Evolutionary conservation across 2,329 filamentous ascomycete genomes (phyloP).

Genomic region (Cladorrhinum sp.): DNA sequence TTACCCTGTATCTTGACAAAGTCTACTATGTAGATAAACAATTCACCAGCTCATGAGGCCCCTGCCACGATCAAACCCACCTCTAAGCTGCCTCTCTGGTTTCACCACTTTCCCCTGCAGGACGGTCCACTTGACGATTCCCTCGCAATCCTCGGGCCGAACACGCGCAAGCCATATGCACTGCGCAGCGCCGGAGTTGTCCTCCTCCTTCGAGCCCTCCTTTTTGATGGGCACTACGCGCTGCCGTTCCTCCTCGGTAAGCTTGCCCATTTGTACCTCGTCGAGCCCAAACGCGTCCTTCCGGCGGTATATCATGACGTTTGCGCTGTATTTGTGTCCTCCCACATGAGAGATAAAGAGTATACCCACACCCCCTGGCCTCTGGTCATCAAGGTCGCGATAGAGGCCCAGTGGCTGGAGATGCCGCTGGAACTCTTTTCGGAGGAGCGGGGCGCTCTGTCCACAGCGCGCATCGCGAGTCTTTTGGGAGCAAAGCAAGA

Average conservation of each 20-base stretch:
- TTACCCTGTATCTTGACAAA: background rate
- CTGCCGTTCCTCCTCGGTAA: slow-evolving; percentile 19
- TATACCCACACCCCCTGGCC: slow-evolving; percentile 88
- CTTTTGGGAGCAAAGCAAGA: slow-evolving; percentile 89
- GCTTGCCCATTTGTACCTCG: slow-evolving; percentile 37
- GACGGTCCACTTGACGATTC: slow-evolving; percentile 83
- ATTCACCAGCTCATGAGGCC: slow-evolving; percentile 81
- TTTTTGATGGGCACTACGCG: slow-evolving; percentile 9
- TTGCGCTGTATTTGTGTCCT: slow-evolving; percentile 94
- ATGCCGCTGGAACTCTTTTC: slow-evolving; percentile 84
- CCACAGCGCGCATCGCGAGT: slow-evolving; percentile 95
- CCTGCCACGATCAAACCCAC: slow-evolving; percentile 81
- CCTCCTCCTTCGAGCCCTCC: slow-evolving; percentile 30
- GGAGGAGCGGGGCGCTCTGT: slow-evolving; percentile 86
- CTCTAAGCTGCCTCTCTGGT: slow-evolving; percentile 78
- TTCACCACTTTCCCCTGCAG: slow-evolving; percentile 93
- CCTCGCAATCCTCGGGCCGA: slow-evolving; percentile 85
- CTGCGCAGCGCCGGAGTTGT: slow-evolving; percentile 66
- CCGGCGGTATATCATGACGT: slow-evolving; percentile 85
- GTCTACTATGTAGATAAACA: background rate
- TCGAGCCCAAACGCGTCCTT: slow-evolving; percentile 57
- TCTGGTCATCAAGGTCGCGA: slow-evolving; percentile 81
- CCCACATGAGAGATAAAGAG: slow-evolving; percentile 97
- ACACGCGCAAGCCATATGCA: slow-evolving; percentile 92
- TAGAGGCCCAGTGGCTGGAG: slow-evolving; percentile 79